These are phyloP conservation scores for Rhododendron williamsianum DNA, from an alignment of 148 eudicot species.

Conservation along the genomic window DNA sequence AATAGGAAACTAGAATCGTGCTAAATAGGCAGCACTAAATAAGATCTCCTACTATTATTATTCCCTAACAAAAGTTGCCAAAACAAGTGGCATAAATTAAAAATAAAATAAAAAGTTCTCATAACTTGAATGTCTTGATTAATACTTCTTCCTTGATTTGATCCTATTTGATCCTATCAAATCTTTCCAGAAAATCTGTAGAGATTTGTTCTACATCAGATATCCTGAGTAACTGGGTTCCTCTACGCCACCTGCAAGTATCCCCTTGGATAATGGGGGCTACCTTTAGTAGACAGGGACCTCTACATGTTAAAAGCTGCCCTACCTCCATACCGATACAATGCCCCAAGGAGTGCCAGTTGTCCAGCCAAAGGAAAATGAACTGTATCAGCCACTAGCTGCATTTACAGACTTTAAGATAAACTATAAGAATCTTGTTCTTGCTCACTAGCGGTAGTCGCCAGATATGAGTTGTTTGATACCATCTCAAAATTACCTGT, in stretches of 20 bases:
- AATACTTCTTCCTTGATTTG: too few relatives aligned
- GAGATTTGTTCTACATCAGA: too few relatives aligned
- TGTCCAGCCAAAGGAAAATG: background rate
- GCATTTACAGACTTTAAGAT: background rate
- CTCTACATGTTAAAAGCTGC: background rate
- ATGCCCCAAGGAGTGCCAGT: background rate
- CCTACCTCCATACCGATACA: background rate
- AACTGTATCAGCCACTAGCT: background rate
- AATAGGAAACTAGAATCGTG: too few relatives aligned
- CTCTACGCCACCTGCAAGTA: background rate
- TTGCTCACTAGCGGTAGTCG: background rate
- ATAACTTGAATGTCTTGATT: too few relatives aligned
- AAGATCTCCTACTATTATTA: too few relatives aligned
- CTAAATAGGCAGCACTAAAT: too few relatives aligned
- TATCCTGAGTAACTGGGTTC: background rate
- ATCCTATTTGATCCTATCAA: too few relatives aligned
- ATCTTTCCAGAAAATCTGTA: too few relatives aligned
- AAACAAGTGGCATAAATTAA: too few relatives aligned
- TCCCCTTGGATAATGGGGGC: background rate
- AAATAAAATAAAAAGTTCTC: too few relatives aligned
- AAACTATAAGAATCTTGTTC: background rate
- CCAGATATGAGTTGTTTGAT: background rate
- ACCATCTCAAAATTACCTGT: background rate
- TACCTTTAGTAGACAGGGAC: background rate
- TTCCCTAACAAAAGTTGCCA: too few relatives aligned